Conservation (phyloP, 352 stramenopile species). For the Phytophthora quininea region DNA sequence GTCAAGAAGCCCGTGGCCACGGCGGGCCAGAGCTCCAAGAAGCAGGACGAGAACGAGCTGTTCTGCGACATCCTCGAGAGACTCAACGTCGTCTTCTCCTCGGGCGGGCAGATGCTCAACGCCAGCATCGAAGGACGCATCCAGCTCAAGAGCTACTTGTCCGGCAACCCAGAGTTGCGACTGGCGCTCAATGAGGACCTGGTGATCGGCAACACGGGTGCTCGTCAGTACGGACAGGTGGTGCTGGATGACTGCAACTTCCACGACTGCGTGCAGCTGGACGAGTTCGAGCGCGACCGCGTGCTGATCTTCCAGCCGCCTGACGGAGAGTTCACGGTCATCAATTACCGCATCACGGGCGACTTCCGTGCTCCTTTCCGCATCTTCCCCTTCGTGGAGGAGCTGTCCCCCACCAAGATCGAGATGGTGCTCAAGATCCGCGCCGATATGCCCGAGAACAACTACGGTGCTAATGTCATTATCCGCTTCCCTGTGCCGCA, state of each 20-base stretch:
- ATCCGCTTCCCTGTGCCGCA: slow-evolving; percentile 94
- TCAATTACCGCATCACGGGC: slow-evolving; percentile 98
- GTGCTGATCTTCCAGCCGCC: slow-evolving; percentile 89
- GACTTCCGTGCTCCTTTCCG: slow-evolving; percentile 98
- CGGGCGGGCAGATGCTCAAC: slow-evolving; percentile 97
- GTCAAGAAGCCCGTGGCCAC: slow-evolving; percentile 90
- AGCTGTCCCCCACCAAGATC: slow-evolving; percentile 94
- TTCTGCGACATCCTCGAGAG: slow-evolving; percentile 99
- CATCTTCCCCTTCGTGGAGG: slow-evolving; percentile 97
- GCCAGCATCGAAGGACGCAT: slow-evolving; percentile 97
- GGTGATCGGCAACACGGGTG: slow-evolving; percentile 90
- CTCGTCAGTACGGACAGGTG: slow-evolving; percentile 89
- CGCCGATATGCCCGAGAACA: slow-evolving; percentile 93
- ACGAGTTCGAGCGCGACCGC: slow-evolving; percentile 93
- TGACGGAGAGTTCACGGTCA: slow-evolving; percentile 85
- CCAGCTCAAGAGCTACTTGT: slow-evolving; percentile 99
- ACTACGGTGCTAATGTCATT: slow-evolving; percentile 96
- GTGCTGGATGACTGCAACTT: slow-evolving; percentile 99
- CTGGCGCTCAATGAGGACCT: slow-evolving; percentile 98
- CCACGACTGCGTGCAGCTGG: slow-evolving; percentile 98
- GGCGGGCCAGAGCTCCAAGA: slow-evolving; percentile 73
- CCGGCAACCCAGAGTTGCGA: slow-evolving; percentile 96
- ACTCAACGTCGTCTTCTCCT: slow-evolving; percentile 97
- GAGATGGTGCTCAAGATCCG: slow-evolving; percentile 94
- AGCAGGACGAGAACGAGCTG: slow-evolving; percentile 97